Base-by-base conservation (phyloP, 768 basidiomycete species). In the Hortiboletus flavorubellus region DNA sequence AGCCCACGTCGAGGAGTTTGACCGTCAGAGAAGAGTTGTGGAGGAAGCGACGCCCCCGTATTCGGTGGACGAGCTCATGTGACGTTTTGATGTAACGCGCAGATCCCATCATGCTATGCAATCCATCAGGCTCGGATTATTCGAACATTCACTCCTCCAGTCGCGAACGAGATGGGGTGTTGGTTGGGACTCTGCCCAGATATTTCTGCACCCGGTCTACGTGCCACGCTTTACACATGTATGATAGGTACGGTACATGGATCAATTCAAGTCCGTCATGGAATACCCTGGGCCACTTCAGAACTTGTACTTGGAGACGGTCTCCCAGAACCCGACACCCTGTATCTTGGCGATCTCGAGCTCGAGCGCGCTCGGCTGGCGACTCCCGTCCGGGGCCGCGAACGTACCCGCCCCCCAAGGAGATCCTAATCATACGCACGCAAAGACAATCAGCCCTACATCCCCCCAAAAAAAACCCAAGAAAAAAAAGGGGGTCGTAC, bases 391-490 rank as follows among this genome's bases (percentile, higher is more conserved):
- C 4, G 65, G 37, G 2, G 68, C 76, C 21, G 83, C 78, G 51
- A 77, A 76, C 8, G 85, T 81, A 23, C 85, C 87, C n/a, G 89
- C 86, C 49, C 90, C 90, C 81, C 84, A 92, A 15, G 89, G 82
- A 8, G 87, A 86, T 29, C 87, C 87, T 85, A 48, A 44, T 48
- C n/a, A 40, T 53, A 38, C 48, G 49, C 46, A 16, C n/a, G 26
- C 26, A 26, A 26, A 26, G 8, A 33, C 31, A 16, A 14, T 56
- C 39, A 56, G 12, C 15, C 15, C 18, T 11, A 38, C 15, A 1
- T 18, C 1, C 1, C 5, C 7, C n/a, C n/a, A n/a, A n/a, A n/a
- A n/a, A n/a, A 16, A 33, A 11, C 5, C 14, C 23, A n/a, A 9
- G 14, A 6, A 43, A 16, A 16, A 30, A 21, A 41, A 41, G 2